These are phyloP conservation scores for Nemania sp. DNA, from an alignment of 2,329 filamentous ascomycete genomes.

Conservation along the genomic window DNA sequence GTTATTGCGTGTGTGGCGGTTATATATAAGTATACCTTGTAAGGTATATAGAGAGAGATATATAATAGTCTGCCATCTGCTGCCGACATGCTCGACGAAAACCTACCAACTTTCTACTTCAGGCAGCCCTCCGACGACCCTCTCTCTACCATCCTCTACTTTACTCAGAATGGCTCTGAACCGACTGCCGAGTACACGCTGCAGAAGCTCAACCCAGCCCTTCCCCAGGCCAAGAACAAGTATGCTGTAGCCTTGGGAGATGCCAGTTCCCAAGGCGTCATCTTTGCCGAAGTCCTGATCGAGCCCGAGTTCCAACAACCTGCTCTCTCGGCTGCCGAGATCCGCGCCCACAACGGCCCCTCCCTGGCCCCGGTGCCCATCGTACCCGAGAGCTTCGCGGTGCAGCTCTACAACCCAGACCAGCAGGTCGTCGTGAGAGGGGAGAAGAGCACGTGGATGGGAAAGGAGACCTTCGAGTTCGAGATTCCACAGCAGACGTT, in stretches of 20 bases:
- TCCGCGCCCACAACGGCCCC: slow-evolving; percentile 71
- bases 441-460: slow-evolving; percentile 78
- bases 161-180: slow-evolving; percentile 76
- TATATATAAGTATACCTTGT: too few species aligned
- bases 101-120: slow-evolving; percentile 75
- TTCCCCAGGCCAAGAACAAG: slow-evolving; percentile 73
- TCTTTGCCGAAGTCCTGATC: slow-evolving; percentile 86
- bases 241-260: slow-evolving; percentile 89
- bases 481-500: slow-evolving; percentile 88
- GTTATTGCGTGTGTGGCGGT: too few species aligned
- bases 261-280: slow-evolving; percentile 75
- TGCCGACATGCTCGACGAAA: slow-evolving; percentile 82
- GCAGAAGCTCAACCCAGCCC: slow-evolving; percentile 73
- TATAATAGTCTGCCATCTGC: neutral
- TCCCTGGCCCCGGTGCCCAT: slow-evolving; percentile 70
- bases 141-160: slow-evolving; percentile 61
- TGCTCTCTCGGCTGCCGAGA: slow-evolving; percentile 77
- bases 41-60: too few species aligned
- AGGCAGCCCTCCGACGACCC: slow-evolving; percentile 57
- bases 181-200: slow-evolving; percentile 80
- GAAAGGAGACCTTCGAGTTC: slow-evolving; percentile 84
- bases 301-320: slow-evolving; percentile 86
- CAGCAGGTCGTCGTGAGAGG: slow-evolving; percentile 74
- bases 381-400: slow-evolving; percentile 76
- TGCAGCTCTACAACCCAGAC: slow-evolving; percentile 94